Percentiles rank a stretch among this genome's conserved stretches.
These are phyloP conservation scores for Cyanidiococcus yangmingshanensis DNA, from an alignment of 23 red algal genomes.

Conservation along the genomic window DNA sequence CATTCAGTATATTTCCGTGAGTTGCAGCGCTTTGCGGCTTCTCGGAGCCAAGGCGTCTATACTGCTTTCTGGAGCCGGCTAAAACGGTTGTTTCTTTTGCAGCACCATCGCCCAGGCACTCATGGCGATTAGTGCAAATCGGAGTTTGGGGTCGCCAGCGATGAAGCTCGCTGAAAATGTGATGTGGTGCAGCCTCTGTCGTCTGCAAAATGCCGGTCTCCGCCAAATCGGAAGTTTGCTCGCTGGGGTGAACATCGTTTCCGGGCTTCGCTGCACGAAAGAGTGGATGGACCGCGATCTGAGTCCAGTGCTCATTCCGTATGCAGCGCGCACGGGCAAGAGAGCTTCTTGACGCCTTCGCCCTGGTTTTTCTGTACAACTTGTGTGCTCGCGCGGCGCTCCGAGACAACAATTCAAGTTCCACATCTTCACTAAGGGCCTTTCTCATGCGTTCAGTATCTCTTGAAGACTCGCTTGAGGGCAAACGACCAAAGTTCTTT, in stretches of 20 bases:
- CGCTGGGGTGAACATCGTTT: neutral
- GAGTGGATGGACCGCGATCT: neutral
- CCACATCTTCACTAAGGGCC: neutral
- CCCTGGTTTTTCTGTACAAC: neutral
- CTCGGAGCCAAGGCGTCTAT: too few relatives aligned
- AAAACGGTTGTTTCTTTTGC: too few relatives aligned
- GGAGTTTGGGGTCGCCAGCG: neutral
- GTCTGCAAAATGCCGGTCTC: neutral
- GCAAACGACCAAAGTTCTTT: neutral
- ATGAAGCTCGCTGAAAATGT: neutral
- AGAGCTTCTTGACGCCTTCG: neutral
- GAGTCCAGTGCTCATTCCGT: neutral
- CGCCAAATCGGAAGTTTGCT: neutral
- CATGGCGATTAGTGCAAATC: too few relatives aligned
- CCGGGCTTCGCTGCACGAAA: neutral
- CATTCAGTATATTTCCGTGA: too few relatives aligned
- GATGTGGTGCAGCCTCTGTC: neutral
- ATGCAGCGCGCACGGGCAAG: neutral
- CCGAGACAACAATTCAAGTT: neutral
- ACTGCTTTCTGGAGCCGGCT: too few relatives aligned
- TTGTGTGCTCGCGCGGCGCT: neutral
- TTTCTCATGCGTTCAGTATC: neutral
- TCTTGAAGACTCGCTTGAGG: neutral
- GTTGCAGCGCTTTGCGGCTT: too few relatives aligned
- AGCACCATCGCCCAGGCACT: too few relatives aligned